These are phyloP conservation scores for Ceratocystis colombiana DNA, from an alignment of 2,329 filamentous ascomycete species.

Conservation along the genomic window DNA sequence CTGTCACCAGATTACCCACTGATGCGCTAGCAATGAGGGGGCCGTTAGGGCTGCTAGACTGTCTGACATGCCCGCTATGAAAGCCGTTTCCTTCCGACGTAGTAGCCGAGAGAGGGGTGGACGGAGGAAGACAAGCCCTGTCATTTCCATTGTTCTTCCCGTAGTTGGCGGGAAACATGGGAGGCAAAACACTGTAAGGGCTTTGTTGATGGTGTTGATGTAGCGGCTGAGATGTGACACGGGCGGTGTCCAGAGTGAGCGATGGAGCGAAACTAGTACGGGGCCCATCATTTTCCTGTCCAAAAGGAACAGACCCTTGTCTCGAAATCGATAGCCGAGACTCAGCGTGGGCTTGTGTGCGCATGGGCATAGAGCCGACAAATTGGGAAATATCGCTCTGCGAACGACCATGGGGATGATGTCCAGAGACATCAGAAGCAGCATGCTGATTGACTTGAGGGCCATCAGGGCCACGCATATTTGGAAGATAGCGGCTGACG, in stretches of 20 bases:
- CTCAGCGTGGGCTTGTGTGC: constrained; percentile 20
- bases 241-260: constrained; percentile 14
- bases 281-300: constrained; percentile 7
- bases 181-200: constrained; percentile 14
- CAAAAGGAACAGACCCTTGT: constrained; percentile 17
- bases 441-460: constrained; percentile 11
- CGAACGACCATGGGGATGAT: constrained; percentile 23
- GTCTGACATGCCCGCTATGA: constrained; percentile 14
- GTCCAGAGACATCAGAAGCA: background rate
- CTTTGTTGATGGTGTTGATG: constrained; percentile 13
- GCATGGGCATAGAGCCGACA: constrained; percentile 19
- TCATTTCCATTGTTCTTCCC: constrained; percentile 9
- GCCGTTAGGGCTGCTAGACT: constrained; percentile 19
- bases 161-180: constrained; percentile 11
- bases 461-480: constrained; percentile 14
- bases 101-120: constrained; percentile 12
- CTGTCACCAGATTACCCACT: constrained; percentile 18
- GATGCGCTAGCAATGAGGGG: constrained; percentile 12
- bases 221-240: constrained; percentile 8
- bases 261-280: constrained; percentile 6
- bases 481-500: constrained; percentile 21
- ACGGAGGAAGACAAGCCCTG: constrained; percentile 14
- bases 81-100: constrained; percentile 6
- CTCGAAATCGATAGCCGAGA: constrained; percentile 20
- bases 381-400: constrained; percentile 25